phyloP scores from a whole-genome alignment of 2,329 filamentous ascomycete genomes.

The Claviceps paspali region DNA sequence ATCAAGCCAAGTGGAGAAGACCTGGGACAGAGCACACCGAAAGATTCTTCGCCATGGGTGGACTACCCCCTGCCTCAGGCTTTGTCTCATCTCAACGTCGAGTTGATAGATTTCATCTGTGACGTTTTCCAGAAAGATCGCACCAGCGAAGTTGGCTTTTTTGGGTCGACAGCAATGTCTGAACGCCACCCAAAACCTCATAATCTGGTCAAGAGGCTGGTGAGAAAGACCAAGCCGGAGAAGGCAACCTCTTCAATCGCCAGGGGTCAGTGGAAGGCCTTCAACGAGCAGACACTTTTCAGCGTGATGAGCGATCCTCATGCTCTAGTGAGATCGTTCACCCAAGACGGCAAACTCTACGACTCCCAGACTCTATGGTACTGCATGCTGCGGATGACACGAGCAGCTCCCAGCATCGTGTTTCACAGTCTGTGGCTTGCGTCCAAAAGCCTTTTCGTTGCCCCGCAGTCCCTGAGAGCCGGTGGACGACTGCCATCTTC shows the following conservation, averaged over 20 bases:
- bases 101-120: slow-evolving; percentile 44
- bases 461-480: slow-evolving; percentile 30
- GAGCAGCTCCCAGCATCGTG: slow-evolving; percentile 40
- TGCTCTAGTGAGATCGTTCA: slow-evolving; percentile 41
- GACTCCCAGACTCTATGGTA: slow-evolving; percentile 50
- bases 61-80: slow-evolving; percentile 37
- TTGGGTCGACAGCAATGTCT: slow-evolving; percentile 19
- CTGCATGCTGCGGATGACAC: slow-evolving; percentile 43
- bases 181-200: slow-evolving; percentile 7
- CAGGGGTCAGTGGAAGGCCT: slow-evolving; percentile 38
- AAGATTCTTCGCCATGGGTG: slow-evolving; percentile 11
- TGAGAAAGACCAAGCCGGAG: slow-evolving; percentile 1
- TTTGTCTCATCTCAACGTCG: slow-evolving; percentile 35
- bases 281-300: slow-evolving; percentile 50
- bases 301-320: slow-evolving; percentile 44
- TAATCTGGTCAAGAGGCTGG: slow-evolving; percentile 5
- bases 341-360: slow-evolving; percentile 32
- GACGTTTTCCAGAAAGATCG: slow-evolving; percentile 42
- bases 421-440: slow-evolving; percentile 52
- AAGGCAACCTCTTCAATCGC: slow-evolving; percentile 4
- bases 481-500: slow-evolving; percentile 18
- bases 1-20: slow-evolving; percentile 7
- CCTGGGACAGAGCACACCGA: slow-evolving; percentile 11
- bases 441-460: slow-evolving; percentile 40
- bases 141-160: slow-evolving; percentile 33